Evolutionary conservation across 345 rosid species (phyloP), one percentile per base, ranked within the genome.

Genomic region (Populus pruinosa): DNA sequence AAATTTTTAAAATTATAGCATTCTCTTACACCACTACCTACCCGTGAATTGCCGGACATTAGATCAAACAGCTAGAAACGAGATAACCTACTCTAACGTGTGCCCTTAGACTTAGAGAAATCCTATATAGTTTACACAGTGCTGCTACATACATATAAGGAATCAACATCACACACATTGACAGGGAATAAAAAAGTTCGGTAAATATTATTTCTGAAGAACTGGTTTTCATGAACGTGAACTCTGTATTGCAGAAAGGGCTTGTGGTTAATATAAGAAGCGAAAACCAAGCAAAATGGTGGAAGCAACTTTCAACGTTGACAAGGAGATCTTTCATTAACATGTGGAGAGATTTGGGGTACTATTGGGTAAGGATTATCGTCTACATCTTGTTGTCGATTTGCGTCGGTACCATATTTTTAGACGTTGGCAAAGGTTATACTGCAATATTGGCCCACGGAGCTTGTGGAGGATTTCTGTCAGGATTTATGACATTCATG

Each of bases 401-500:
- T 27, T 85, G 88, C 62, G 88, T 88, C 27, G 91, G 91, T 29
- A 75, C 85, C 62, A 49, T 88, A 25, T 84, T 85, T 72, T 84
- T 69, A 69, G 17, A 87, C 64, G 41, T 88, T 18, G 89, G 89
- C 47, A 83, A 71, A 75, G 61, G 73, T 73, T 82, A 84, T 71
- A 71, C 61, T 3, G 70, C 88, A 59, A 83, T 88, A 73, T 64
- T 83, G 12, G 88, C 89, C n/a, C 81, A 88, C 0, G 87, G 88
- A 27, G 89, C 91, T 56, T 85, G 85, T 18, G 87, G 76, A 0
- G 88, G 85, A 20, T 88, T 88, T 71, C 41, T 88, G 31, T 80
- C 88, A 72, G 89, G 91, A 20, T 88, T 88, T 64, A 88, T 88
- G 91, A 84, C 86, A 25, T 85, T 87, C 86, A 79, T 87, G 89